Evolutionary conservation across 1,284 basidiomycete genomes (phyloP).

Genomic region (Erythrobasidium hasegawianum): DNA sequence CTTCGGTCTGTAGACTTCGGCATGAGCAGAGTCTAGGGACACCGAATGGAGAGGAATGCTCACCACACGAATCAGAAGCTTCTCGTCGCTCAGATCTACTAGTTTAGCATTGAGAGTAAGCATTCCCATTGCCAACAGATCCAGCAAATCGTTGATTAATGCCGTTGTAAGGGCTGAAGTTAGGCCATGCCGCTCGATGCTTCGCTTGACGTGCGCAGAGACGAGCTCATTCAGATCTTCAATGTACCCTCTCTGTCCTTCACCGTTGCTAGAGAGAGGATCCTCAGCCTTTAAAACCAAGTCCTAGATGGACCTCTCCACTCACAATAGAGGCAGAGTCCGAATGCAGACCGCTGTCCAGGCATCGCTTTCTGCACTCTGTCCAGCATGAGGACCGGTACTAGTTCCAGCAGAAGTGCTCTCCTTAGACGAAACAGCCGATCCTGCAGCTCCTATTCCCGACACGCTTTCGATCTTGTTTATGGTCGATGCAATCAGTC

Average conservation of each 20-base stretch:
- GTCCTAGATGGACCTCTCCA: background rate
- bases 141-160: slow-evolving; percentile 73
- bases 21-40: no score
- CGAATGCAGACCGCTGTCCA: slow-evolving; percentile 31
- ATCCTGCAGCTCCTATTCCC: slow-evolving; percentile 11
- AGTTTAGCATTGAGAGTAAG: slow-evolving; percentile 85
- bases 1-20: slow-evolving; percentile 71
- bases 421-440: background rate
- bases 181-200: slow-evolving; percentile 47
- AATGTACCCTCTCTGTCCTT: slow-evolving; percentile 79
- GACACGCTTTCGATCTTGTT: slow-evolving; percentile 21
- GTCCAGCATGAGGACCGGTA: background rate
- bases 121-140: slow-evolving; percentile 82
- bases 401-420: background rate
- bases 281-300: background rate
- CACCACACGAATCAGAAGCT: slow-evolving; percentile 60
- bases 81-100: slow-evolving; percentile 53
- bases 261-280: slow-evolving; percentile 63
- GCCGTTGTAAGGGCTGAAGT: slow-evolving; percentile 52
- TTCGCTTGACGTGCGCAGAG: slow-evolving; percentile 62
- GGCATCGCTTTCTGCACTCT: slow-evolving; percentile 26
- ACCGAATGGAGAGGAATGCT: background rate
- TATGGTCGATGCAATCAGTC: slow-evolving; percentile 27
- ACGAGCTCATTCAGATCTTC: slow-evolving; percentile 59
- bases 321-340: slow-evolving; percentile 32